phyloP scores from a whole-genome alignment of 225 moss, liverwort and hornwort genomes.

The Climacium dendroides region DNA sequence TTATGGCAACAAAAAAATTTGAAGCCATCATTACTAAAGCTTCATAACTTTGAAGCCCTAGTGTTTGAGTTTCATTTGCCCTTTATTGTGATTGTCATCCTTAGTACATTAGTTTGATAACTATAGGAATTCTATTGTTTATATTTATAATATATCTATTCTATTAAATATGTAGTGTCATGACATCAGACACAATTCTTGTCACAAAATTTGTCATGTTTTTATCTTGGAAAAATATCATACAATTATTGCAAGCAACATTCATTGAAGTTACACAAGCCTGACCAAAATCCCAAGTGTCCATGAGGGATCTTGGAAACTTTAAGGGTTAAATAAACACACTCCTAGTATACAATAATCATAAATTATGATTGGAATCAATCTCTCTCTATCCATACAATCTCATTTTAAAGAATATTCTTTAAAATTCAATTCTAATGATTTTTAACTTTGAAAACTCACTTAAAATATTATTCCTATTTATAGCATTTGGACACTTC shows the following conservation, averaged over 20 bases:
- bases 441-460: neutral
- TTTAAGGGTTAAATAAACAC: no score
- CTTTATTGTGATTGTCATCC: neutral
- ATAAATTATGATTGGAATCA: neutral
- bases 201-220: neutral
- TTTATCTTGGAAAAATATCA: neutral
- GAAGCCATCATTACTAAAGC: neutral
- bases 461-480: fast-evolving
- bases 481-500: fast-evolving
- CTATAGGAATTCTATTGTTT: neutral
- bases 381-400: fast-evolving
- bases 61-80: neutral
- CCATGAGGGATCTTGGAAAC: no score
- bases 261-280: neutral
- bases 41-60: neutral
- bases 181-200: no score
- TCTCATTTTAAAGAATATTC: neutral
- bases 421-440: no score
- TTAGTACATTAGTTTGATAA: neutral
- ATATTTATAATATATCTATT: neutral
- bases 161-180: fast-evolving
- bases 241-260: neutral
- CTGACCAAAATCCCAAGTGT: no score
- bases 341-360: fast-evolving
- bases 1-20: neutral